phyloP scores from a whole-genome alignment of 2,329 filamentous ascomycete genomes.

The Alternaria gansuensis region DNA sequence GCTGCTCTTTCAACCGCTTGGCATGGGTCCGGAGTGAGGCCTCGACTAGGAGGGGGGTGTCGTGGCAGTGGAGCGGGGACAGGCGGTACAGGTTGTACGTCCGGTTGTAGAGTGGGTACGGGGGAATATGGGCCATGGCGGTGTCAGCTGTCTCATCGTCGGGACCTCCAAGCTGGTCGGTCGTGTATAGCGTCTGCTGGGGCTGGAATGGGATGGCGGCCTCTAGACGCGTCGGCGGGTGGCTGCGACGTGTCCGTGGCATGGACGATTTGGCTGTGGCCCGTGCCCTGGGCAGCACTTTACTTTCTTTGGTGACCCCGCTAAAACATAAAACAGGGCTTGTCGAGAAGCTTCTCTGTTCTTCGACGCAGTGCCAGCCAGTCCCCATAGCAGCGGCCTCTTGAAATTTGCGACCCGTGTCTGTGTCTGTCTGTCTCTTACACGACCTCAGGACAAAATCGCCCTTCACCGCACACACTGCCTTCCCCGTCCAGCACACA shows the following conservation, averaged over 20 bases:
- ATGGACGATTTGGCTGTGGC: conserved; percentile 13
- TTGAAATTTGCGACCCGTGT: conserved; percentile 21
- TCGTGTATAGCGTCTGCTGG: neutral
- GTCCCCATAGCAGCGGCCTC: conserved; percentile 16
- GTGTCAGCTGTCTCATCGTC: conserved; percentile 7
- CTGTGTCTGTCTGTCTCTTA: conserved; percentile 15
- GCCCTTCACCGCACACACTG: conserved; percentile 17
- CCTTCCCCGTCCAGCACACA: conserved; percentile 18
- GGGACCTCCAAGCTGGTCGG: neutral
- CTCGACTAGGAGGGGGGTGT: conserved; percentile 48
- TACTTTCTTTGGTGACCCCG: conserved; percentile 24
- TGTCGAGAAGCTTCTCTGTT: conserved; percentile 34
- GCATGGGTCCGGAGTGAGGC: conserved; percentile 57
- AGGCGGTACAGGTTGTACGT: conserved; percentile 64
- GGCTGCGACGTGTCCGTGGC: conserved; percentile 3
- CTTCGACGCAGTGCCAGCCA: conserved; percentile 14
- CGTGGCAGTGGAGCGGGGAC: conserved; percentile 62
- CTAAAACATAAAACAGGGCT: conserved; percentile 19
- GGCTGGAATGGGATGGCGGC: neutral
- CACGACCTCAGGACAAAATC: conserved; percentile 19
- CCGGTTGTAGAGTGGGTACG: conserved; percentile 61
- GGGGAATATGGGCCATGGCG: conserved; percentile 48
- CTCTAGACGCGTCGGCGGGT: conserved; percentile 13
- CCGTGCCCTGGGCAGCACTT: conserved; percentile 13
- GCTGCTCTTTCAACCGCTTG: conserved; percentile 58